Evolutionary conservation across 805 yeast genomes (phyloP).

Genomic region (Hanseniaspora valbyensis): DNA sequence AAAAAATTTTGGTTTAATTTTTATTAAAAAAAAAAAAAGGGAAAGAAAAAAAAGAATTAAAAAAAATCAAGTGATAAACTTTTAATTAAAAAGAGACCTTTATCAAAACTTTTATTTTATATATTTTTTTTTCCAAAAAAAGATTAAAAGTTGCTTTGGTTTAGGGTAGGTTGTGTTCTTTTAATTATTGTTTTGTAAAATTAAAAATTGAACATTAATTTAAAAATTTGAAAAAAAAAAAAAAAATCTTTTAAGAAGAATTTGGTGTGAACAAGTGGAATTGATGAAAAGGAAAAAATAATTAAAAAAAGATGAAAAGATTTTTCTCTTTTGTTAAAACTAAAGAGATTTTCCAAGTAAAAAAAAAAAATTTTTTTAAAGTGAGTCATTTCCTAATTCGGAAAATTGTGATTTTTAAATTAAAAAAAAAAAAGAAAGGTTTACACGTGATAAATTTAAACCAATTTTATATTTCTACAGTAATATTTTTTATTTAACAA

Average conservation of each 20-base stretch:
- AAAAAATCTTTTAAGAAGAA: too few relatives aligned
- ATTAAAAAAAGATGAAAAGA: too few relatives aligned
- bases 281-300: too few relatives aligned
- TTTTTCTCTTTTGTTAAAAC: too few relatives aligned
- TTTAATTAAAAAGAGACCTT: neutral
- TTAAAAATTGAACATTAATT: too few relatives aligned
- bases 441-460: neutral
- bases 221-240: neutral
- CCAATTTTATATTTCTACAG: too few relatives aligned
- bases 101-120: neutral
- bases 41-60: neutral
- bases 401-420: too few relatives aligned
- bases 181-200: too few relatives aligned
- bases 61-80: neutral
- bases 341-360: neutral
- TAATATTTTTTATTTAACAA: neutral
- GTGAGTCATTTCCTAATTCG: too few relatives aligned
- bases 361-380: neutral
- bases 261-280: too few relatives aligned
- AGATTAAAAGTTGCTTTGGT: neutral
- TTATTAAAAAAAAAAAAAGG: neutral
- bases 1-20: too few relatives aligned
- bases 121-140: neutral
- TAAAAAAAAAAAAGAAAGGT: constrained; percentile 3
- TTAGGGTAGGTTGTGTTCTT: neutral